A percentile compares a stretch with the other conserved stretches of the same genome.
These are phyloP conservation scores for Aschersonia sp. DNA, from an alignment of 2,329 filamentous ascomycete genomes.

Conservation along the genomic window DNA sequence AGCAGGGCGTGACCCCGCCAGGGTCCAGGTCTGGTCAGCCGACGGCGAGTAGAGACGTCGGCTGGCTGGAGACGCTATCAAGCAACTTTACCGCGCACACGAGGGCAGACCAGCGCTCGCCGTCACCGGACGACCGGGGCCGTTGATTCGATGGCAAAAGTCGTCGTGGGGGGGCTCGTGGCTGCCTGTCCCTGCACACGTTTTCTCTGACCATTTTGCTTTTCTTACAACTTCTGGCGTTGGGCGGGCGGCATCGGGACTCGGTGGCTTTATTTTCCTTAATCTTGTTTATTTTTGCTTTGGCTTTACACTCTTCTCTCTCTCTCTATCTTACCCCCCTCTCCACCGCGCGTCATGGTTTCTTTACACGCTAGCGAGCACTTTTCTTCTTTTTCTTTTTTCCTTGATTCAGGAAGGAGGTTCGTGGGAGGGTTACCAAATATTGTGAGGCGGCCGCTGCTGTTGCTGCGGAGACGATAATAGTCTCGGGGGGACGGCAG, in stretches of 20 bases:
- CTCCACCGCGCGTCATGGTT: too few relatives aligned
- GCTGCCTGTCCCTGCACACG: background rate
- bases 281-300: background rate
- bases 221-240: background rate
- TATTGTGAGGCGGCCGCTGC: too few relatives aligned
- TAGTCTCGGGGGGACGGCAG: too few relatives aligned
- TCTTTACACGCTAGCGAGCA: too few relatives aligned
- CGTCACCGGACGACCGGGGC: slow-evolving; percentile 10
- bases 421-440: too few relatives aligned
- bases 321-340: too few relatives aligned
- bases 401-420: too few relatives aligned
- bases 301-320: background rate
- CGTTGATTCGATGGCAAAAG: background rate
- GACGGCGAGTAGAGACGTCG: slow-evolving; percentile 12
- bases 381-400: too few relatives aligned
- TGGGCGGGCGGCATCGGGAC: background rate
- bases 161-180: background rate
- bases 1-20: slow-evolving; percentile 22
- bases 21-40: slow-evolving; percentile 8
- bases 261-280: background rate
- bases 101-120: slow-evolving; percentile 9
- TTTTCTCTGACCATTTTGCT: background rate
- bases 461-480: too few relatives aligned
- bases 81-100: slow-evolving; percentile 9
- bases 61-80: slow-evolving; percentile 25